Evolutionary conservation across 176 grass and related monocot species (phyloP).

Genomic region (Saccharum officinarum): DNA sequence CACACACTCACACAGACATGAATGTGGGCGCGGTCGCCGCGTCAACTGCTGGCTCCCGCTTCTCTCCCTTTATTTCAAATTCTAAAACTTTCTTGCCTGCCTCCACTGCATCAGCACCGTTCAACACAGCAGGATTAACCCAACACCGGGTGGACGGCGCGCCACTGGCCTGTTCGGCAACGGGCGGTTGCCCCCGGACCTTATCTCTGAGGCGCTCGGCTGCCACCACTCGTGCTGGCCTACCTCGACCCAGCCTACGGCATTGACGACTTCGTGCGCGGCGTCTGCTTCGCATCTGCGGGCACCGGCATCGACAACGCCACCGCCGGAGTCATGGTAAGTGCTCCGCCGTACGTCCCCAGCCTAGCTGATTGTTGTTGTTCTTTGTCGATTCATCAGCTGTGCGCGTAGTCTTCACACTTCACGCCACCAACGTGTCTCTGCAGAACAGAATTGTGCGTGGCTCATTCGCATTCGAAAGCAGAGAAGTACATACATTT

Average conservation of each 20-base stretch:
- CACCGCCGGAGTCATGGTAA: slow-evolving; percentile 72
- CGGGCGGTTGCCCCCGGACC: slow-evolving; percentile 64
- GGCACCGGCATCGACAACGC: slow-evolving; percentile 77
- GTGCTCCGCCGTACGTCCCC: not conserved
- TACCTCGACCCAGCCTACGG: slow-evolving; percentile 74
- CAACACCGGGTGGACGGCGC: slow-evolving; percentile 8
- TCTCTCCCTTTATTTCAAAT: too few relatives aligned
- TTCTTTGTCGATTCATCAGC: not conserved
- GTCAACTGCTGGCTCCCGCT: too few relatives aligned
- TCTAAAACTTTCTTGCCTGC: too few relatives aligned
- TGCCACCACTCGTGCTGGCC: slow-evolving; percentile 71
- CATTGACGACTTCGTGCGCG: slow-evolving; percentile 64
- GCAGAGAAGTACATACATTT: not conserved
- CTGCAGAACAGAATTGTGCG: not conserved
- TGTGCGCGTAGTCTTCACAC: too few relatives aligned
- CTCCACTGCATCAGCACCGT: too few relatives aligned
- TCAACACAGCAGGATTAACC: too few relatives aligned
- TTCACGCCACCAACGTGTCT: too few relatives aligned
- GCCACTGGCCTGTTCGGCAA: slow-evolving; percentile 86
- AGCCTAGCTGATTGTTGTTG: not conserved
- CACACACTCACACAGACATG: too few relatives aligned
- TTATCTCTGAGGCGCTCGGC: slow-evolving; percentile 78
- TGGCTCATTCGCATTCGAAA: not conserved
- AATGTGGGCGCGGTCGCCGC: too few relatives aligned
- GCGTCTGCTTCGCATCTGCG: slow-evolving; percentile 87